Evolutionary conservation across 208 protist species (phyloP).

Genomic region (Crithidia fasciculata): DNA sequence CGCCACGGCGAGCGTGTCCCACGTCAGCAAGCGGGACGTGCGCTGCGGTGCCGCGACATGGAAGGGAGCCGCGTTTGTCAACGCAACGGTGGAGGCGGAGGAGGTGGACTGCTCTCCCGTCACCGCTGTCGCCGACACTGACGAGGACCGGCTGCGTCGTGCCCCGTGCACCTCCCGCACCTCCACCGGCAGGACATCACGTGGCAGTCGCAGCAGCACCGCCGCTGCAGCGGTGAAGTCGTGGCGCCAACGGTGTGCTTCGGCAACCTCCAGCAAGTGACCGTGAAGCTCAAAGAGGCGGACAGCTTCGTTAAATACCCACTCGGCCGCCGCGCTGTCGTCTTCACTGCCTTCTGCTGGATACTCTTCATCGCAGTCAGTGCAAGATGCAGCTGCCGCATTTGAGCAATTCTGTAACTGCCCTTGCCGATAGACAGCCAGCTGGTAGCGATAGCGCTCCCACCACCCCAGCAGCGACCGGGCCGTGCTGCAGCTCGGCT

Average conservation of each 20-base stretch:
- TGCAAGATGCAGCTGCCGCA: too few relatives aligned
- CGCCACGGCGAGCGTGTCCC: slow-evolving; percentile 27
- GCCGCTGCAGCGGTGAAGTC: slow-evolving; percentile 20
- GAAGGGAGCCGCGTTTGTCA: background rate
- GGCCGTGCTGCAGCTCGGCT: slow-evolving; percentile 15
- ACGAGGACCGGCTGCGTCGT: background rate
- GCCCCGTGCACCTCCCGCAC: slow-evolving; percentile 16
- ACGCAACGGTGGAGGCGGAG: background rate
- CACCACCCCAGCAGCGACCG: slow-evolving; percentile 28
- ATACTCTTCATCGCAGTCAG: too few relatives aligned
- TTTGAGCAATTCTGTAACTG: too few relatives aligned
- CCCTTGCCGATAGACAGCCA: slow-evolving; percentile 7
- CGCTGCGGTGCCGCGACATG: background rate
- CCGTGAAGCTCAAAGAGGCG: slow-evolving; percentile 24
- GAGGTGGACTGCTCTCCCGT: background rate
- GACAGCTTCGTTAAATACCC: slow-evolving; percentile 20
- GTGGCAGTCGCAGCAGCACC: slow-evolving; percentile 11
- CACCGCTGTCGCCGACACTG: background rate
- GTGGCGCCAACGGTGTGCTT: slow-evolving; percentile 27
- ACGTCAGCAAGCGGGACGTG: slow-evolving; percentile 18
- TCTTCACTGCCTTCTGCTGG: background rate
- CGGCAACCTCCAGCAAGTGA: slow-evolving; percentile 22
- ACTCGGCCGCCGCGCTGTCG: slow-evolving; percentile 8
- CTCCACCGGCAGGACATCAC: slow-evolving; percentile 1
- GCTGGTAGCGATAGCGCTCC: slow-evolving; percentile 14